These are phyloP conservation scores for Moesziomyces parantarcticus DNA, from an alignment of 1,284 basidiomycete genomes.

Conservation along the genomic window DNA sequence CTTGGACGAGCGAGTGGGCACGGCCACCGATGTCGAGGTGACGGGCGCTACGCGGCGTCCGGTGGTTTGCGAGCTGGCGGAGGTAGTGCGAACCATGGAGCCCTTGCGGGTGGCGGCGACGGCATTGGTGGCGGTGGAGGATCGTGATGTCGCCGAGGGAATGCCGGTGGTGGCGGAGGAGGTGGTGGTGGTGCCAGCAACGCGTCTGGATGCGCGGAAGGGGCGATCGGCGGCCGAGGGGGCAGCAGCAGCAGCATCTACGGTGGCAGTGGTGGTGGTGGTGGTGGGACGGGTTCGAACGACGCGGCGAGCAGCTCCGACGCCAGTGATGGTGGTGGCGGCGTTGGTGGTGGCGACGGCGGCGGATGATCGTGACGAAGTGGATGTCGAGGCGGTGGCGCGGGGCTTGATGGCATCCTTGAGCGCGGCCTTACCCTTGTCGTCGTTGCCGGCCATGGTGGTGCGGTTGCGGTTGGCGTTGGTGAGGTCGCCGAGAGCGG, in stretches of 20 bases:
- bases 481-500: constrained; percentile 65
- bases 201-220: constrained; percentile 39
- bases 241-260: constrained; percentile 13
- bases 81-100: constrained; percentile 40
- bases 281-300: constrained; percentile 40
- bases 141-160: constrained; percentile 25
- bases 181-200: constrained; percentile 29
- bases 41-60: constrained; percentile 27
- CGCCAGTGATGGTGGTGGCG: constrained; percentile 32
- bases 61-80: constrained; percentile 38
- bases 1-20: constrained; percentile 30
- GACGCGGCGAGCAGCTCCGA: constrained; percentile 47
- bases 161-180: constrained; percentile 29
- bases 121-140: constrained; percentile 11
- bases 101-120: constrained; percentile 31
- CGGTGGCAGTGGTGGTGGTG: constrained; percentile 22
- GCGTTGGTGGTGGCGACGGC: constrained; percentile 12
- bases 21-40: constrained; percentile 12
- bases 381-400: constrained; percentile 28
- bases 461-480: constrained; percentile 57
- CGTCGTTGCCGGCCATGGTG: constrained; percentile 31
- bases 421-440: constrained; percentile 49
- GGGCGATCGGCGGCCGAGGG: constrained; percentile 23
- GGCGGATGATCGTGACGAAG: constrained; percentile 28
- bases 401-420: constrained; percentile 49